Percentiles rank a stretch among this genome's conserved stretches.
Evolutionary conservation across 2,329 filamentous ascomycete genomes (phyloP).

Genomic region (Orbilia oligospora): DNA sequence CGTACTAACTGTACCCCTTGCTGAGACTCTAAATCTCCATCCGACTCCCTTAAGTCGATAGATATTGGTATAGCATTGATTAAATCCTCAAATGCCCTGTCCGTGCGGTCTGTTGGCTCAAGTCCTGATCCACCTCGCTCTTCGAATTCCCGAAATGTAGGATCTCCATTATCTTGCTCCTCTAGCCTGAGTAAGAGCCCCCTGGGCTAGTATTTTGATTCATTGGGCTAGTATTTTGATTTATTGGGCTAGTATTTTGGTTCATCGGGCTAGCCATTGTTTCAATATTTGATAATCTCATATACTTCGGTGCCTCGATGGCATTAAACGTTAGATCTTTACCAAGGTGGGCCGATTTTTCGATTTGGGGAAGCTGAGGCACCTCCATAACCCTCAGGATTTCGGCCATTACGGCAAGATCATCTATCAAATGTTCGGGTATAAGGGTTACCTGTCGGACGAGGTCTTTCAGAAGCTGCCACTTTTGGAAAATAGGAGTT

Average conservation of each 20-base stretch:
- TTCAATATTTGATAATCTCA: slow-evolving; percentile 11
- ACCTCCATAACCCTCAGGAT: slow-evolving; percentile 46
- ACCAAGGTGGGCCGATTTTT: neutral
- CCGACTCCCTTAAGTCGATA: neutral
- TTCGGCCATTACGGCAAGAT: slow-evolving; percentile 35
- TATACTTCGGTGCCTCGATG: neutral
- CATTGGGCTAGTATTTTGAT: neutral
- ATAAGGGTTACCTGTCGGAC: slow-evolving; percentile 1
- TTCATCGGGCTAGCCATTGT: slow-evolving; percentile 6
- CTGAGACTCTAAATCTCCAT: neutral
- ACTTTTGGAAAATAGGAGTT: slow-evolving; percentile 7
- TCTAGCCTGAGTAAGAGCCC: neutral
- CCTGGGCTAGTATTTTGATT: neutral
- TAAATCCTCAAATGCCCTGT: neutral
- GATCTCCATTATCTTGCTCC: neutral
- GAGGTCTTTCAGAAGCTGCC: slow-evolving; percentile 5
- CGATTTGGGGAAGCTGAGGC: slow-evolving; percentile 15
- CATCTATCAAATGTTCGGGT: slow-evolving; percentile 7
- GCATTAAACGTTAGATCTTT: neutral
- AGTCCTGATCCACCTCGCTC: neutral
- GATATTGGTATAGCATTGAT: slow-evolving; percentile 6
- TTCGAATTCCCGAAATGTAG: neutral
- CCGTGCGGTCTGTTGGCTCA: neutral
- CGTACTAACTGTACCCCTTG: neutral
- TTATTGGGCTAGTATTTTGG: neutral